Evolutionary conservation across 129 eudicot species (phyloP).

Genomic region (Lactuca saligna): DNA sequence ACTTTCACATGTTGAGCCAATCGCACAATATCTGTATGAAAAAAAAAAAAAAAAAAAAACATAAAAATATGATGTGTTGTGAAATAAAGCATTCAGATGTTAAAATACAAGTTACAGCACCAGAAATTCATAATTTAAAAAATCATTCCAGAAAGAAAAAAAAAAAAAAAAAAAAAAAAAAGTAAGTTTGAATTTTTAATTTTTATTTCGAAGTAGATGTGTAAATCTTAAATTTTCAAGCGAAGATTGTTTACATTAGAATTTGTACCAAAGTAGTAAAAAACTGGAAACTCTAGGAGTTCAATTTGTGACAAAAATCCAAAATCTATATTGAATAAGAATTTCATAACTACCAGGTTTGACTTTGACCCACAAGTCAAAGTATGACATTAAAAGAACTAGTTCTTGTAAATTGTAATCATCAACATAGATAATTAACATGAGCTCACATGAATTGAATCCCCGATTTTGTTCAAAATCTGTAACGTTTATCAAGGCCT

Average conservation of each 20-base stretch:
- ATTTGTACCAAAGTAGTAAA: not conserved
- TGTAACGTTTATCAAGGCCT: not conserved
- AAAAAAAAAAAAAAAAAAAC: slow-evolving; percentile 14
- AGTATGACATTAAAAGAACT: not conserved
- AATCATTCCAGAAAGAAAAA: not conserved
- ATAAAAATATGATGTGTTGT: not conserved
- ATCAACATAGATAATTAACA: slow-evolving; percentile 16
- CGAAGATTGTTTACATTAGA: not conserved
- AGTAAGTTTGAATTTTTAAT: slow-evolving; percentile 1
- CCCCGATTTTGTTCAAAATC: slow-evolving; percentile 4
- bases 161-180: no score
- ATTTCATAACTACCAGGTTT: slow-evolving; percentile 8
- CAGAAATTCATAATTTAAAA: slow-evolving; percentile 3
- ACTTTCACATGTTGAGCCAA: slow-evolving; percentile 96
- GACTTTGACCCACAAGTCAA: slow-evolving; percentile 31
- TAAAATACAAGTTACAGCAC: not conserved
- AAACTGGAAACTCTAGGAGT: not conserved
- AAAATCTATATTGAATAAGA: slow-evolving; percentile 1
- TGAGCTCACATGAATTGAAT: slow-evolving; percentile 6
- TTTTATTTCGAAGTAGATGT: not conserved
- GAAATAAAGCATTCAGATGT: not conserved
- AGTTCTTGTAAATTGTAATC: not conserved
- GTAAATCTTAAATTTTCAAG: not conserved
- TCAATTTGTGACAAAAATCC: not conserved
- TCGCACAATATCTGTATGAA: slow-evolving; percentile 64